Percentiles rank a stretch among this genome's conserved stretches.
Conservation (phyloP, 495 filamentous ascomycete species). For the Immersiella caudata region DNA sequence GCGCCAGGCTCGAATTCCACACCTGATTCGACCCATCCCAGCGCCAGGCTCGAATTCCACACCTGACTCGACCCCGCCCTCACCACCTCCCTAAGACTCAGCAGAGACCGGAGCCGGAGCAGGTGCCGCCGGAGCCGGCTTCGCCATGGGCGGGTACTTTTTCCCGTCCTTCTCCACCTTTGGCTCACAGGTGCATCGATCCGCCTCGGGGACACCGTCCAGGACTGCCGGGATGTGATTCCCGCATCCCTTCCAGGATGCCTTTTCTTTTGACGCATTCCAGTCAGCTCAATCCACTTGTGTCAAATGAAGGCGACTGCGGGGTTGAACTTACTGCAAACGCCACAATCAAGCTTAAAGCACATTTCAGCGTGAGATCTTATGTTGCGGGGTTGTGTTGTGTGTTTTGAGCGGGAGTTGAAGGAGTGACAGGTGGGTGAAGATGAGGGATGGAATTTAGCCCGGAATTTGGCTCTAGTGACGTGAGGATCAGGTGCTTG, state of each 20-base stretch:
- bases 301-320: background rate
- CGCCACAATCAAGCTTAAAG: background rate
- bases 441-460: background rate
- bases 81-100: background rate
- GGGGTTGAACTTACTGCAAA: background rate
- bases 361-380: background rate
- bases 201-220: slow-evolving; percentile 56
- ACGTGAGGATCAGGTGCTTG: background rate
- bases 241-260: slow-evolving; percentile 70
- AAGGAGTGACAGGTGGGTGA: background rate
- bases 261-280: background rate
- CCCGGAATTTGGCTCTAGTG: background rate
- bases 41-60: no score
- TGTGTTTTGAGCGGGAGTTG: background rate
- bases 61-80: no score
- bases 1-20: no score
- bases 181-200: slow-evolving; percentile 67
- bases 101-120: background rate
- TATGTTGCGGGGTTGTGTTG: background rate
- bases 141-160: slow-evolving; percentile 60
- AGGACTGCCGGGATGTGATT: slow-evolving; percentile 67
- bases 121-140: background rate
- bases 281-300: background rate
- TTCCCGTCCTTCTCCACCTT: slow-evolving; percentile 62
- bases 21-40: no score